Base-by-base conservation (phyloP, 352 stramenopile species). In the Pythium monospermum region DNA sequence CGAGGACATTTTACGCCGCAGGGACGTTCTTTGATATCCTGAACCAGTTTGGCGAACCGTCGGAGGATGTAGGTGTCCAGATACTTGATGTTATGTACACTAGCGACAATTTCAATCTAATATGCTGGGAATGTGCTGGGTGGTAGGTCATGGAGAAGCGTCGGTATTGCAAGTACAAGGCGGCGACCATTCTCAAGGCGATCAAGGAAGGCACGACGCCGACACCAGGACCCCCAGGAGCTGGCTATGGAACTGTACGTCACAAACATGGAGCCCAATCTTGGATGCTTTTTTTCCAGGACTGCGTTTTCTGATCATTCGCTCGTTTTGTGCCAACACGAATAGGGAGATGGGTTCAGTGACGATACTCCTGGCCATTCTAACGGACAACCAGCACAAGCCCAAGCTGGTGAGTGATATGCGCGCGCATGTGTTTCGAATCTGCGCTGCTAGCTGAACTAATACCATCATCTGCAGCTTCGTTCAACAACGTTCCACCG, bases 1-100 rank as follows among this genome's bases (percentile, higher is more conserved):
- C 96, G 38, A 81, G 89, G 31, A 98, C 87, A 19, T 99, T 98
- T 73, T 98, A 98, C 76, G 94, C 94, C 0, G 95, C 95, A 2
- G 92, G 88, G 30, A 96, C 76, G 11, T 98, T 98, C 68, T 97
- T 98, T 48, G 95, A 99, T 65, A 97, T 98, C 45, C 69, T 99
- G 42, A 84, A 93, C 49, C 95, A 98, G 69, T 99, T 98, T 72
- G 87, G 94, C 30, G 64, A 87, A 3, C 71, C 85, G 28, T 79
- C 76, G 10, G 80, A 96, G 33, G 73, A 93, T 54, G 80, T 91
- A 49, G 45, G 76, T 36, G 27, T 49, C 7, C 16, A 25, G 11
- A 19, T 33, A 21, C n/a, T n/a, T n/a, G n/a, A n/a, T n/a, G n/a
- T n/a, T n/a, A n/a, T n/a, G n/a, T n/a, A n/a, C n/a, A n/a, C n/a